Evolutionary conservation across 306 rosid genomes (phyloP), one percentile per base, ranked within the genome.

Genomic region (Cucumis cinereus): DNA sequence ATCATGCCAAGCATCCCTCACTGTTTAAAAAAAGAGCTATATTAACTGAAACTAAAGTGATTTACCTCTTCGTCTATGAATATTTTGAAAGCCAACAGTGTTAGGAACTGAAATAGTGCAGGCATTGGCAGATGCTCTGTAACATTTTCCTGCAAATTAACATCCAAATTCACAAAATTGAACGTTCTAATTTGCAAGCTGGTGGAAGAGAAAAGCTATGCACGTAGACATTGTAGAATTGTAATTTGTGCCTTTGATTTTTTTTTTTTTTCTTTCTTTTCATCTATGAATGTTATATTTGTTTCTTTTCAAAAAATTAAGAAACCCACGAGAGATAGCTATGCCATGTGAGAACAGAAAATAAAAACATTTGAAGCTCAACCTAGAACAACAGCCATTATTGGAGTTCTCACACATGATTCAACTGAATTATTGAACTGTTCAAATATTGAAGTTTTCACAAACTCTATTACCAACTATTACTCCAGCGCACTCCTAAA

Each of bases 81-180:
- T 81, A 89, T 85, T 84, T 83, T 91, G 86, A 89, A 82, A 74
- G 97, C 91, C 84, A 91, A 83, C 36, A 91, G 49, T 19, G 93
- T 86, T 73, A 91, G 90, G 81, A 91, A 89, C 84, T 81, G 89
- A 87, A 91, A 91, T 73, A 89, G 77, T n/a, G 87, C 87, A 68
- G 97, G 92, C 97, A 91, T 91, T 77, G 89, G 87, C 79, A 91
- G 87, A 74, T 83, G 69, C 83, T 89, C 92, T 0, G 88, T 82
- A 77, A 74, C 79, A 13, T 82, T 87, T 82, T 86, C 92, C 93
- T 89, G 87, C 83, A 80, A 71, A 77, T 83, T 75, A 23, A 84
- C 68, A 82, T 71, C 67, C 85, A 58, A 79, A 76, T 64, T 66
- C 50, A 74, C 84, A 77, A 82, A 73, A 77, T 41, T 54, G 26